phyloP scores from a whole-genome alignment of 371 early-diverging fungal genomes.

The Dinochytrium kinnereticum region DNA sequence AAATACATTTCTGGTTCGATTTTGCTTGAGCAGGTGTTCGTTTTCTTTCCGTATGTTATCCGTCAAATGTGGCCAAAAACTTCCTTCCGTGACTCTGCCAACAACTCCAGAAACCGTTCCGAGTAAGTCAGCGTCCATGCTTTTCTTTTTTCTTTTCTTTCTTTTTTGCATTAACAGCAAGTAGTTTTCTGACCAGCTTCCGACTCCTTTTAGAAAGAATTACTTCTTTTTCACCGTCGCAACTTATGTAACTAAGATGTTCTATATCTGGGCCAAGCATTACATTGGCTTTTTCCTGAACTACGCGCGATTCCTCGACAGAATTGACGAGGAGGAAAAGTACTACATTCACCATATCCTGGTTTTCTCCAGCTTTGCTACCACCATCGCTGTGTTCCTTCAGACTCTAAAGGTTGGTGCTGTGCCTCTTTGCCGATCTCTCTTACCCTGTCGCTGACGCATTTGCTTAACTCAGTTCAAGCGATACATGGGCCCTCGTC shows the following conservation, averaged over 20 bases:
- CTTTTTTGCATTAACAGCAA: too few relatives aligned
- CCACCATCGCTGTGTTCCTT: conserved; percentile 39
- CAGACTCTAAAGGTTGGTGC: conserved; percentile 40
- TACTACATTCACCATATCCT: conserved; percentile 37
- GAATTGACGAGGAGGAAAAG: conserved; percentile 19
- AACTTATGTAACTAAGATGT: conserved; percentile 34
- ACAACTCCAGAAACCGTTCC: conserved; percentile 25
- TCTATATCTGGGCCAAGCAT: conserved; percentile 45
- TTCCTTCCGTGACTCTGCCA: conserved; percentile 30
- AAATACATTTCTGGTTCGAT: conserved; percentile 27
- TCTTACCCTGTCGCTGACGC: background rate
- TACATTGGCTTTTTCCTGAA: conserved; percentile 41
- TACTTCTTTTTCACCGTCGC: conserved; percentile 30
- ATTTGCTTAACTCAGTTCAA: conserved; percentile 7
- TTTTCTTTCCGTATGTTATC: conserved; percentile 39
- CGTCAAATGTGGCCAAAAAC: conserved; percentile 37
- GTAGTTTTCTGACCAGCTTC: too few relatives aligned
- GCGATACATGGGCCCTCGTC: conserved; percentile 35
- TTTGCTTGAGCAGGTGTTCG: conserved; percentile 29
- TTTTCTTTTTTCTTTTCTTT: too few relatives aligned
- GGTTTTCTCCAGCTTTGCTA: conserved; percentile 33
- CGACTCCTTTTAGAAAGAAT: conserved; percentile 19
- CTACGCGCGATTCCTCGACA: conserved; percentile 35
- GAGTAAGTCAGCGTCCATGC: too few relatives aligned
- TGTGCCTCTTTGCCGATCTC: background rate